phyloP scores from a whole-genome alignment of 257 asterid species.

The Lycium ferocissimum region DNA sequence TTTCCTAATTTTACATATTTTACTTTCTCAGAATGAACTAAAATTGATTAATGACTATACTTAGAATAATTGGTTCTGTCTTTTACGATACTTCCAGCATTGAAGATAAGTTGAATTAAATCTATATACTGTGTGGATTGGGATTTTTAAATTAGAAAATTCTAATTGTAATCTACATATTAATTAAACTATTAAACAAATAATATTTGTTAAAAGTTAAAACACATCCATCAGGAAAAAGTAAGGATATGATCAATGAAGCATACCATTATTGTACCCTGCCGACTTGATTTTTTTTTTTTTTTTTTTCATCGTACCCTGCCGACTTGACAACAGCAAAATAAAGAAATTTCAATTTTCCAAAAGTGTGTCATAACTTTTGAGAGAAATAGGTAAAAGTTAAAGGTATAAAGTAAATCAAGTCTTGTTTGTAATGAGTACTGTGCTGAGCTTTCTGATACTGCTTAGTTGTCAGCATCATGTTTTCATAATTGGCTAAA shows the following conservation, averaged over 20 bases:
- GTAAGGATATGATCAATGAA: not conserved
- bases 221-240: constrained; percentile 1
- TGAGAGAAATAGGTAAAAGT: not conserved
- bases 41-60: not conserved
- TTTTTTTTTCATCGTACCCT: not conserved
- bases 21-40: not conserved
- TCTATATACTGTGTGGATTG: not conserved
- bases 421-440: not conserved
- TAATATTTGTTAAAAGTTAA: constrained; percentile 3
- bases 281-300: not conserved
- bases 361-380: constrained; percentile 22
- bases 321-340: not conserved
- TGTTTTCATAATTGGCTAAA: constrained; percentile 12
- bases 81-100: not conserved
- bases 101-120: not conserved
- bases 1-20: not conserved
- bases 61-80: not conserved
- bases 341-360: not conserved
- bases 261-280: not conserved
- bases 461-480: not conserved
- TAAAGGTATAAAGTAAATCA: constrained; percentile 12
- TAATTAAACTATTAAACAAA: not conserved
- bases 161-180: not conserved
- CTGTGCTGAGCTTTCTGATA: constrained; percentile 7
- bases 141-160: not conserved